Evolutionary conservation across 768 basidiomycete genomes (phyloP), one percentile per base, ranked within the genome.

Genomic region (Boletellus ananiceps): DNA sequence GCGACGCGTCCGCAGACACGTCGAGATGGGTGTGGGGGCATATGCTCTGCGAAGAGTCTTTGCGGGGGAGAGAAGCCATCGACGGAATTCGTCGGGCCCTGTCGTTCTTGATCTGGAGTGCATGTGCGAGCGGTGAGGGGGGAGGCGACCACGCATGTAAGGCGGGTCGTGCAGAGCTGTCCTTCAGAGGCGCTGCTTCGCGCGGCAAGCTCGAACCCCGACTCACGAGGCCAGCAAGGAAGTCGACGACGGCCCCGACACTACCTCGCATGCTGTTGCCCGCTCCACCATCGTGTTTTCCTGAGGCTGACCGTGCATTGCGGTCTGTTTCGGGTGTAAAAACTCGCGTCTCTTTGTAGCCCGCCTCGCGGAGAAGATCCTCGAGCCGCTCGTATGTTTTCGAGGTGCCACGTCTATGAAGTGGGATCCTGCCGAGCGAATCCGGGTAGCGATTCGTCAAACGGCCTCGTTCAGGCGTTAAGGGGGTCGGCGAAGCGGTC

Each of bases 341-440:
- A 11, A 96, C 77, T 37, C 92, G 79, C 3, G 91, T 93, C 62
- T 95, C 93, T 65, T 91, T 92, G 74, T 93, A 94, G 2, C 93
- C 93, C 1, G 90, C 90, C 64, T 92, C 87, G 43, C 81, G 75
- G 23, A 96, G 75, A 15, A 96, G 74, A 68, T 93, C 89, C 56
- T 93, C 93, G 16, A 95, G 76, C 5, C 81, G 76, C 57, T 93
- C 91, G 55, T 91, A 93, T 4, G 81, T 88, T 54, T 79, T 80
- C 2, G 88, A 89, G 16, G 80, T 90, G 2, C 89, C 89, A 47
- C 88, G 74, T 19, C 86, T 77, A 62, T 90, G 88, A 13, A 90
- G 70, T 0, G 86, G 88, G 6, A 88, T 83, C 25, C 84, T 80
- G 4, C 80, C 77, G 7, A 87, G 78, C 37, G 69, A 62, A 9